Percentiles rank a stretch among this genome's conserved stretches.
These are phyloP conservation scores for Crucihimalaya himalaica DNA, from an alignment of 345 rosid genomes.

Conservation along the genomic window DNA sequence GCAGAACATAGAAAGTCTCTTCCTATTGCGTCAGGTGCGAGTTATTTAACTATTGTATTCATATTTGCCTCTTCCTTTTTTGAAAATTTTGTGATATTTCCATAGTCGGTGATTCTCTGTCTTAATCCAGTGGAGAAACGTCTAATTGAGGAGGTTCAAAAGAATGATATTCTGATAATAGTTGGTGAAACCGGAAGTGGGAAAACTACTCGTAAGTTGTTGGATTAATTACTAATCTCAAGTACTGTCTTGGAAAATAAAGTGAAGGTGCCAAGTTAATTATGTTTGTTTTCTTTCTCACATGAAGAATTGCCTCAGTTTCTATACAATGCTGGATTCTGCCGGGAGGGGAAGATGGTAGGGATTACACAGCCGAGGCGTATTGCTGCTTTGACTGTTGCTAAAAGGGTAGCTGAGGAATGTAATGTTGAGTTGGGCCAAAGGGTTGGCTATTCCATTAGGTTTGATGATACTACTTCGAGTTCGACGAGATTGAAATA, in stretches of 20 bases:
- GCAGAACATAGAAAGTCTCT: conserved; percentile 68
- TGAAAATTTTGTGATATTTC: no score
- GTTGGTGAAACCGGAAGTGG: conserved; percentile 99
- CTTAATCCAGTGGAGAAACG: conserved; percentile 59
- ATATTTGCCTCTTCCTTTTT: background rate
- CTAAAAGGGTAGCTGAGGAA: conserved; percentile 88
- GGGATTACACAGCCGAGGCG: conserved; percentile 94
- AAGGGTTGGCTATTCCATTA: conserved; percentile 80
- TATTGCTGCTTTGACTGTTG: conserved; percentile 89
- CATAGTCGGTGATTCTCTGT: background rate
- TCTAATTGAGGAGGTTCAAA: conserved; percentile 70
- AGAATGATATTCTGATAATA: conserved; percentile 63
- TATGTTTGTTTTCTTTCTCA: conserved; percentile 3
- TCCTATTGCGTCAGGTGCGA: conserved; percentile 80
- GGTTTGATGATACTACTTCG: conserved; percentile 81
- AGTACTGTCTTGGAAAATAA: background rate
- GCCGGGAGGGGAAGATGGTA: conserved; percentile 66
- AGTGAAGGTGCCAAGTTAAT: background rate
- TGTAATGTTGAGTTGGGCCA: conserved; percentile 77
- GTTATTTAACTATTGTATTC: background rate
- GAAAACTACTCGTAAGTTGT: conserved; percentile 82
- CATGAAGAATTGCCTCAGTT: conserved; percentile 90
- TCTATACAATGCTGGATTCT: conserved; percentile 70
- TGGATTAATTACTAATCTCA: background rate
- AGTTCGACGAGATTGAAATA: conserved; percentile 73